These are phyloP conservation scores for Lentinula novae-zelandiae DNA, from an alignment of 1,284 basidiomycete species.

Conservation along the genomic window DNA sequence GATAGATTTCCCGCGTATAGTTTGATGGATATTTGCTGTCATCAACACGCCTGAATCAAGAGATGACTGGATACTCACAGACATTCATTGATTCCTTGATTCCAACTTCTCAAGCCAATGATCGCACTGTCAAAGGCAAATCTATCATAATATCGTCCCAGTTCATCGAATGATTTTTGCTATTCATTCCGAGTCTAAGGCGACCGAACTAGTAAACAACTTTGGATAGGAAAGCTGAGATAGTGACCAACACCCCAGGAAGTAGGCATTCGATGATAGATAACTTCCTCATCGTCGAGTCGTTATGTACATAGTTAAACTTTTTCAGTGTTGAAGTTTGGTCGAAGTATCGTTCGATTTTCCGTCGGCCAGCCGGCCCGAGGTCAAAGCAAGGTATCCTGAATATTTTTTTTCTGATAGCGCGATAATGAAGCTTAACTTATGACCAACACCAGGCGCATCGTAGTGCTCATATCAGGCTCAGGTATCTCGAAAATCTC, in stretches of 20 bases:
- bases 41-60: no score
- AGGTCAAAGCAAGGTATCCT: neutral
- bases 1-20: no score
- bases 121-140: conserved; percentile 27
- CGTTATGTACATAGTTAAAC: neutral
- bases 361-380: neutral
- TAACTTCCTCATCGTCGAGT: neutral
- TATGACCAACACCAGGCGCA: conserved; percentile 21
- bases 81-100: no score
- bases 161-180: conserved; percentile 37
- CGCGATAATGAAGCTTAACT: neutral
- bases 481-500: conserved; percentile 53
- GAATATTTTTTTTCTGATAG: neutral
- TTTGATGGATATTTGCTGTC: no score
- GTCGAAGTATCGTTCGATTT: neutral
- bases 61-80: conserved; percentile 22
- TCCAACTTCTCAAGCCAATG: no score
- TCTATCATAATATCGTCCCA: conserved; percentile 36
- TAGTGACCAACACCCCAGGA: conserved; percentile 32
- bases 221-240: conserved; percentile 37
- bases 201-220: no score
- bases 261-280: neutral
- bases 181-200: no score
- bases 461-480: conserved; percentile 57
- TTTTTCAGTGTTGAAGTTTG: no score